Evolutionary conservation across 2,329 filamentous ascomycete genomes (phyloP), one percentile per base, ranked within the genome.

Genomic region (Reticulascus tulasneorum): DNA sequence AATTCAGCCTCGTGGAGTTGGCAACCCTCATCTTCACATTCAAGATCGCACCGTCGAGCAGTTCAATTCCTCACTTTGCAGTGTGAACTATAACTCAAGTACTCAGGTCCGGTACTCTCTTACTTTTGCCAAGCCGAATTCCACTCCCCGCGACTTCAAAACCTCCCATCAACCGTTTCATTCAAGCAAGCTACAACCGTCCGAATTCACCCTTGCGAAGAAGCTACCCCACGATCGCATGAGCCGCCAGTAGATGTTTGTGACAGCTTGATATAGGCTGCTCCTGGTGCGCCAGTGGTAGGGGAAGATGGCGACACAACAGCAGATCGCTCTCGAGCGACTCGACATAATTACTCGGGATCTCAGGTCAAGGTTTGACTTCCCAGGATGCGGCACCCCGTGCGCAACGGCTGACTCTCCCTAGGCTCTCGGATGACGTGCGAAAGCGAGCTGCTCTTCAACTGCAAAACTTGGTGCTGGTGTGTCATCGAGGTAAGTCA

Each of bases 331-430:
- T 48, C 62, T 77, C 38, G 71, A 75, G 58, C 67, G 67, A 47
- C 67, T 78, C 35, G 75, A 79, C 37, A 61, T 65, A 36, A 66
- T 77, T 43, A 66, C 69, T 11, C 70, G 71, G 44, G 75, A 77
- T 45, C 62, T 79, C 22, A 71, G 68, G 47, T 76, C 74, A 41
- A 73, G 71, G 75, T 79, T 51, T 38, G 62, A 44, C 37, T 28
- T 13, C 29, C 27, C 28, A 23, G n/a, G 29, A 9, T 28, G 18
- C 29, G n/a, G 16, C 29, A 13, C 19, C 19, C 23, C 10, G 5
- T 20, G 5, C 11, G n/a, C 33, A 13, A 18, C n/a, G 10, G 32
- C 40, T 13, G 40, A 10, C 11, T 12, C 4, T 13, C 18, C 9
- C 21, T 11, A 42, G 45, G 21, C 38, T 35, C 16, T 48, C 45